Conservation (phyloP, 1,284 basidiomycete species). For the Spongispora temasekensis region DNA sequence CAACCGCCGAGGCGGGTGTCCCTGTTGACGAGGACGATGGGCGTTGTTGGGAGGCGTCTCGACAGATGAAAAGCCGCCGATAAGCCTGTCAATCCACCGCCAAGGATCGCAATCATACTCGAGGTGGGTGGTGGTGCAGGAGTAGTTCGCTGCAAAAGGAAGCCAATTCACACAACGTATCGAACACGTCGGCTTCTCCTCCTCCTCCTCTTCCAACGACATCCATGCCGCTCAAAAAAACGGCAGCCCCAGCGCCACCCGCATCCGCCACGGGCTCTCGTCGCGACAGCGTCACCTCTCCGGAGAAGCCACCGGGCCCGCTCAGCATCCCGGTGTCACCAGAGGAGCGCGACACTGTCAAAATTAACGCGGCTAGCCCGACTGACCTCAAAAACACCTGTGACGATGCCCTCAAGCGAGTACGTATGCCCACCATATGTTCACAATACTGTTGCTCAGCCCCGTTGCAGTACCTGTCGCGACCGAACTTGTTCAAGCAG, state of each 20-base stretch:
- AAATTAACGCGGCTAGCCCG: slow-evolving; percentile 81
- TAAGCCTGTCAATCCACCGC: slow-evolving; percentile 82
- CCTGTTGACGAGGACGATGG: slow-evolving; percentile 73
- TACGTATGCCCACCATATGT: slow-evolving; percentile 43
- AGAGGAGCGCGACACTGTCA: slow-evolving; percentile 64
- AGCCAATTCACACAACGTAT: slow-evolving; percentile 26
- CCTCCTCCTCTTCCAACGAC: background rate
- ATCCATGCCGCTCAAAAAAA: slow-evolving; percentile 25
- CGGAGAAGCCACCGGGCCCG: slow-evolving; percentile 52
- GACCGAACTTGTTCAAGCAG: slow-evolving; percentile 81
- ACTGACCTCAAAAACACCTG: slow-evolving; percentile 87
- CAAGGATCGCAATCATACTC: slow-evolving; percentile 63
- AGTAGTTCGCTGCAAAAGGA: too few relatives aligned
- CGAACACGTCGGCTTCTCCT: slow-evolving; percentile 26
- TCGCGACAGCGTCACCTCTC: slow-evolving; percentile 38
- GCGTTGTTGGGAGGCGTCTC: slow-evolving; percentile 57
- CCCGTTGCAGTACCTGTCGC: slow-evolving; percentile 65
- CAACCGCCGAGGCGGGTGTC: slow-evolving; percentile 77
- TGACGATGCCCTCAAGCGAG: slow-evolving; percentile 88
- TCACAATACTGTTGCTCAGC: background rate
- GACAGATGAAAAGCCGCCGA: slow-evolving; percentile 80
- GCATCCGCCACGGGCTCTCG: slow-evolving; percentile 18
- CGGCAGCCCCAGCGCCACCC: slow-evolving; percentile 7
- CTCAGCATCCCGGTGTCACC: slow-evolving; percentile 48
- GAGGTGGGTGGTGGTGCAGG: too few relatives aligned